Evolutionary conservation across 371 early-diverging fungal species (phyloP).

Genomic region (Capillidium rhysosporum): DNA sequence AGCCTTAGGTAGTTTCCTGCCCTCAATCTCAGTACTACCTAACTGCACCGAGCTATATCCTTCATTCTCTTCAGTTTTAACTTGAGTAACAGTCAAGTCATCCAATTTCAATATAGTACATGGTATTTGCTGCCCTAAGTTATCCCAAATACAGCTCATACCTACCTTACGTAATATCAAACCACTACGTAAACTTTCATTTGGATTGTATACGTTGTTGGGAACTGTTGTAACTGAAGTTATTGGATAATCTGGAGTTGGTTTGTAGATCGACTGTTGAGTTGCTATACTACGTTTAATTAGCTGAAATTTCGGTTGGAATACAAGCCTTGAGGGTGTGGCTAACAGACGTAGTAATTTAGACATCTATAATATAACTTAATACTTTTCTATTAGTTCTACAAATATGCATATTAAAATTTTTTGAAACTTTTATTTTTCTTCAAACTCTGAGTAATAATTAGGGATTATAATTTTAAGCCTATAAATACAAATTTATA

Average conservation of each 20-base stretch:
- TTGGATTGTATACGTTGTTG: background rate
- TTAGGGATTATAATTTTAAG: too few species aligned
- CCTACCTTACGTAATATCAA: constrained; percentile 79
- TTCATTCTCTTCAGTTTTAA: constrained; percentile 33
- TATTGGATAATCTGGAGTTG: background rate
- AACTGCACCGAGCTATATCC: constrained; percentile 55
- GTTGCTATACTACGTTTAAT: too few species aligned
- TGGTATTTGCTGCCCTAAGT: constrained; percentile 74
- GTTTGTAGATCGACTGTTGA: too few species aligned
- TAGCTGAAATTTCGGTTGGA: too few species aligned
- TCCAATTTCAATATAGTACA: constrained; percentile 78
- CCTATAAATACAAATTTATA: too few species aligned
- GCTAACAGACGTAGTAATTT: too few species aligned
- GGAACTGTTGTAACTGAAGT: background rate
- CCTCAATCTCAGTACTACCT: constrained; percentile 45
- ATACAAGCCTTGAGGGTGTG: too few species aligned
- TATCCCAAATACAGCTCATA: constrained; percentile 88
- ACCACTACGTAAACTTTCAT: constrained; percentile 37
- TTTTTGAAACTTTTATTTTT: too few species aligned
- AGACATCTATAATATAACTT: too few species aligned
- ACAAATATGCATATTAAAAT: too few species aligned
- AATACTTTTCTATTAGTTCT: too few species aligned
- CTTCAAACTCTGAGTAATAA: too few species aligned
- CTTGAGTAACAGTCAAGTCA: constrained; percentile 45
- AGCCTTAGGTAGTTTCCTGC: constrained; percentile 40